These are phyloP conservation scores for Berberis thunbergii DNA, from an alignment of 164 flowering plant species.

Conservation along the genomic window DNA sequence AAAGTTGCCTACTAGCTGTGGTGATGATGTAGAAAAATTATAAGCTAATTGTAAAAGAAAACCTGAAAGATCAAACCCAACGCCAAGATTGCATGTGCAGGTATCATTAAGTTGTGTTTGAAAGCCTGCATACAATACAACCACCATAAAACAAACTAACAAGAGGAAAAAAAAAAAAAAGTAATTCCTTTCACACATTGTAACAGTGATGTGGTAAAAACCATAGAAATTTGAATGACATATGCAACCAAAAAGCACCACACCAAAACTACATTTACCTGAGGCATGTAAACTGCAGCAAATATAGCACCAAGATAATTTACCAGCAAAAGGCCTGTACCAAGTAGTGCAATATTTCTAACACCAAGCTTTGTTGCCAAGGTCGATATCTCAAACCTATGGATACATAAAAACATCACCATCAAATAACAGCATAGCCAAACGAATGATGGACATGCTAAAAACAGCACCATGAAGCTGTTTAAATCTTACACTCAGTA, in stretches of 20 bases:
- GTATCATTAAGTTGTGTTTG: constrained; percentile 69
- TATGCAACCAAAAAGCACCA: background rate
- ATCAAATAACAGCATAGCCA: background rate
- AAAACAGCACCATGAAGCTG: too few relatives aligned
- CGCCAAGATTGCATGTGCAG: constrained; percentile 63
- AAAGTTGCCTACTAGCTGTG: background rate
- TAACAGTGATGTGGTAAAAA: background rate
- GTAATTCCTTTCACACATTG: background rate
- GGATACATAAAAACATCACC: background rate
- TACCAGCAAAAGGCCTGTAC: constrained; percentile 69
- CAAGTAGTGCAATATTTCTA: constrained; percentile 83
- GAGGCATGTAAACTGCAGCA: constrained; percentile 82
- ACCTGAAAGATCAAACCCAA: constrained; percentile 79
- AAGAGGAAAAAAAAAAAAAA: background rate
- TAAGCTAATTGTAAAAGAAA: background rate
- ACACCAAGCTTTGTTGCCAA: constrained; percentile 97
- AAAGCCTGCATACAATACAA: constrained; percentile 55
- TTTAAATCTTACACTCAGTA: too few relatives aligned
- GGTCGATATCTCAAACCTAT: constrained; percentile 92
- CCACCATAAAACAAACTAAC: constrained; percentile 1
- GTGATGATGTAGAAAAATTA: background rate
- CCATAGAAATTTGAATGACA: background rate
- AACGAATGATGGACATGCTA: constrained; percentile 1
- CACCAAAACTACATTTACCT: constrained; percentile 32
- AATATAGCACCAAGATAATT: constrained; percentile 71